Evolutionary conservation across 2,329 filamentous ascomycete genomes (phyloP), one percentile per base, ranked within the genome.

Genomic region (Claviceps spartinae): DNA sequence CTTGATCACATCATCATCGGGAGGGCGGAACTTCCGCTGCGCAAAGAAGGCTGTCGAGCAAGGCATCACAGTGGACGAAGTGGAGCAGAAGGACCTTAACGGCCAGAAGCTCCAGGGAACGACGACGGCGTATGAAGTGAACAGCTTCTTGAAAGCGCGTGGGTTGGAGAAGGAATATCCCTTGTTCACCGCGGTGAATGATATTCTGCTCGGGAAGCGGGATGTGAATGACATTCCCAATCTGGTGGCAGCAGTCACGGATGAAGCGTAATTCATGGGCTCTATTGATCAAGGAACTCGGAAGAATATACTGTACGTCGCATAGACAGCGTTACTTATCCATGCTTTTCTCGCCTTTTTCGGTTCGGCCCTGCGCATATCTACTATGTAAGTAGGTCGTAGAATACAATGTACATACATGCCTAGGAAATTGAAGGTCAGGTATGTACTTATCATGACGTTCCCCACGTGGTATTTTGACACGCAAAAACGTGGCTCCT

Each of bases 91-190:
- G 54, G 90, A 96, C 66, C 77, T 98, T 56, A 97, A 98, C 65
- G 93, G 93, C 14, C 93, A 98, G 75, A 95, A 94, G 73, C 74
- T 98, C 54, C 93, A 98, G 72, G 93, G 93, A 40, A 97, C 89
- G 0, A 84, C 84, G 60, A 98, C 93, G 3, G 90, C 93, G 8
- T 80, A 83, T 57, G 93, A 98, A 67, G 90, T 98, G 43, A 87
- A 95, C 71, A 82, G 77, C 48, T 97, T 97, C 69, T 70, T 98
- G 63, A 87, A 85, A 72, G 80, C 81, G 48, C 78, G 86, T 58
- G 86, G 85, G 1, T 71, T 84, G 57, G 89, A 94, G 70, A 73
- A 80, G 36, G 85, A 95, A 49, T 98, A 95, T 66, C 93, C 93
- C 20, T 73, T 98, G 5, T 94, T 98, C 66, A 96, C 88, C 8